Percentiles rank a stretch among this genome's conserved stretches.
phyloP scores from a whole-genome alignment of 768 basidiomycete species.

The Boletus tomentosulus region DNA sequence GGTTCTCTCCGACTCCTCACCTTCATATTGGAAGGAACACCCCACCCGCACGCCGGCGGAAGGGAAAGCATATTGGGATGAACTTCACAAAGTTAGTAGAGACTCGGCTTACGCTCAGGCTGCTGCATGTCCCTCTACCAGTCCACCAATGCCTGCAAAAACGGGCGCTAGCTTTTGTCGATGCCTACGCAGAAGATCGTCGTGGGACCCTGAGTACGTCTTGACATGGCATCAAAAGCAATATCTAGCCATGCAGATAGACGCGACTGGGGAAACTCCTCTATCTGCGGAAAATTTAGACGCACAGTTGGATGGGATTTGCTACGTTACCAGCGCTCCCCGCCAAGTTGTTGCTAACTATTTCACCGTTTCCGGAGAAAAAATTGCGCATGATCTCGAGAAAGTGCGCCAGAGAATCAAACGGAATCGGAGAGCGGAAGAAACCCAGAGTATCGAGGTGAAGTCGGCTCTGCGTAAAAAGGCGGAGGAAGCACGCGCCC shows the following conservation, averaged over 20 bases:
- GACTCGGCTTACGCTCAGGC: neutral
- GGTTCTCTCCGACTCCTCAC: neutral
- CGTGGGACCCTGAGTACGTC: neutral
- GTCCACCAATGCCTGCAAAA: neutral
- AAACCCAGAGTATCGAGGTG: constrained; percentile 39
- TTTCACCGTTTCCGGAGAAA: constrained; percentile 39
- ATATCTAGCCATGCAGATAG: neutral
- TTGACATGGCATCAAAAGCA: neutral
- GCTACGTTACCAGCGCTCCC: constrained; percentile 45
- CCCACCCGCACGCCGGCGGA: neutral
- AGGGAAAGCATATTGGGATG: neutral
- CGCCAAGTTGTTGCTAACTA: constrained; percentile 42
- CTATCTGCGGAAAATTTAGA: constrained; percentile 25
- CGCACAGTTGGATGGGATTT: constrained; percentile 42
- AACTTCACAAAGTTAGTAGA: neutral
- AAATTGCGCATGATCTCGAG: constrained; percentile 40
- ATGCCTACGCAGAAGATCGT: neutral
- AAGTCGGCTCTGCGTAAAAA: constrained; percentile 57
- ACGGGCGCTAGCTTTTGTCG: neutral
- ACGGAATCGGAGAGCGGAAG: constrained; percentile 25
- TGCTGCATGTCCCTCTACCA: neutral
- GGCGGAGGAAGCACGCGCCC: constrained; percentile 54
- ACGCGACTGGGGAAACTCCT: neutral
- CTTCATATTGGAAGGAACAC: neutral
- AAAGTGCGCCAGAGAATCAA: constrained; percentile 37